Evolutionary conservation across 306 rosid species (phyloP), one percentile per base, ranked within the genome.

Genomic region (Trifolium repens): DNA sequence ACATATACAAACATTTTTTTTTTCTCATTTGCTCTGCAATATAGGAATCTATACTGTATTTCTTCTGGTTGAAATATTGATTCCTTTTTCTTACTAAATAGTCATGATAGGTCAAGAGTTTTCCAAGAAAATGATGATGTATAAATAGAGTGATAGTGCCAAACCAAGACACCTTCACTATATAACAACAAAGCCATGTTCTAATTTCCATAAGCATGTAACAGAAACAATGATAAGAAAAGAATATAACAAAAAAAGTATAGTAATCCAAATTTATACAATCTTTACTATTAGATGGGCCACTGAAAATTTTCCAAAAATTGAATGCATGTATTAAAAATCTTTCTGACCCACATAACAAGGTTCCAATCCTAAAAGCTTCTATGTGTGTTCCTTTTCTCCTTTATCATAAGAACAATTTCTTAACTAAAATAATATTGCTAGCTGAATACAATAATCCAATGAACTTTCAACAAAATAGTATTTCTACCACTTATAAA

Each of bases 351-450:
- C 76, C 84, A 71, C 83, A 9, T 61, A 57, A 60, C 70, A 66
- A 72, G 39, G 57, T 80, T 76, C 79, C 84, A 72, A 74, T 80
- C 22, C 79, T 54, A 10, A 80, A 72, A 72, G 64, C 58, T 60
- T 67, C 78, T 54, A 2, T 39, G 66, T 76, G 79, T 67, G 59
- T 61, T 30, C 16, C 77, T 76, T 72, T 39, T 77, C 47, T 39
- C 11, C 85, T 74, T 84, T 80, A 71, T 71, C 54, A 0, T 61
- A 42, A 14, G 73, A 74, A 78, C 83, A 78, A 49, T 1, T 62
- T 69, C 62, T 84, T 80, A 81, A 69, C 88, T 79, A 73, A 68
- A 84, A 63, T 42, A 6, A 17, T 46, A 73, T 73, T 55, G 67
- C 62, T 65, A 75, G 79, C 55, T 78, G 7, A 3, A 26, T 66